Conservation (phyloP, 805 yeast species). For the Yamadazyma sp. region DNA sequence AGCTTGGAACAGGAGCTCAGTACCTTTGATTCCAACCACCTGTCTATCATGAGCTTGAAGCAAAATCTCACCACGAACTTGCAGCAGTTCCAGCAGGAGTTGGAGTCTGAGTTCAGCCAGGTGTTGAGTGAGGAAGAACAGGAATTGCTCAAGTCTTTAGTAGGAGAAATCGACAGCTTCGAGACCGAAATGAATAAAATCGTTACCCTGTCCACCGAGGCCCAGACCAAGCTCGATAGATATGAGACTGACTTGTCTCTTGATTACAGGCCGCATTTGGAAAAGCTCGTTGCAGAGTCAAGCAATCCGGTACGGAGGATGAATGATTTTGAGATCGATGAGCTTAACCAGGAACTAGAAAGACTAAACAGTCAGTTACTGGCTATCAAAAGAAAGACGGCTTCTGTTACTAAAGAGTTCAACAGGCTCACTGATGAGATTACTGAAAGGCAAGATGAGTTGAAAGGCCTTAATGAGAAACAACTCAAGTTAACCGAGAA, state of each 20-base stretch:
- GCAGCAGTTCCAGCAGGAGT: slow-evolving; percentile 48
- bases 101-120: slow-evolving; percentile 52
- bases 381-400: slow-evolving; percentile 28
- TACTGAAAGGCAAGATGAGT: slow-evolving; percentile 35
- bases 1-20: slow-evolving; percentile 45
- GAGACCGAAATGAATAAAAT: slow-evolving; percentile 44
- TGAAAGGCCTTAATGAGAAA: slow-evolving; percentile 53
- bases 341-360: slow-evolving; percentile 26
- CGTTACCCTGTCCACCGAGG: slow-evolving; percentile 37
- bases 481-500: slow-evolving; percentile 55
- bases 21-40: slow-evolving; percentile 34
- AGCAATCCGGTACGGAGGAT: slow-evolving; percentile 17
- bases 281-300: slow-evolving; percentile 13
- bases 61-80: slow-evolving; percentile 39
- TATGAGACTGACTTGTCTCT: slow-evolving; percentile 59
- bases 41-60: slow-evolving; percentile 33
- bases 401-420: slow-evolving; percentile 24
- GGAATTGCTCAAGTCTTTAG: slow-evolving; percentile 34
- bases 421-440: slow-evolving; percentile 17
- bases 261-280: slow-evolving; percentile 52
- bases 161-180: slow-evolving; percentile 31
- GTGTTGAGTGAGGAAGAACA: slow-evolving; percentile 53
- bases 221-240: slow-evolving; percentile 48
- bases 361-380: slow-evolving; percentile 25
- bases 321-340: slow-evolving; percentile 15